Conservation (phyloP, 257 asterid species). For the Ophiorrhiza pumila region DNA sequence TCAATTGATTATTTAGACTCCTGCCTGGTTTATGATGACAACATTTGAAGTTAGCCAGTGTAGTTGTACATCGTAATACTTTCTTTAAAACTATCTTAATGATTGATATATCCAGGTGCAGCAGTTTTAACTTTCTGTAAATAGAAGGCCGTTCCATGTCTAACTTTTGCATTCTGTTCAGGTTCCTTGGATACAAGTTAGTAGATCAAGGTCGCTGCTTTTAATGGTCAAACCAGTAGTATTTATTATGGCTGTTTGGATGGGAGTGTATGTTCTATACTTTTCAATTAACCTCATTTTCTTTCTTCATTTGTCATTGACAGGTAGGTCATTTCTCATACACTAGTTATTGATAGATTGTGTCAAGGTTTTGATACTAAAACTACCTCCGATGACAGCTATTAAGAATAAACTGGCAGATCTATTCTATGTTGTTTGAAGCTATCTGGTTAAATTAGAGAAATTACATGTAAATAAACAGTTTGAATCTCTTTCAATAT, state of each 20-base stretch:
- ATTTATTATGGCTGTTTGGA: conserved; percentile 71
- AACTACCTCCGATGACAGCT: neutral
- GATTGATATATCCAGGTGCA: neutral
- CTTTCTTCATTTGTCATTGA: neutral
- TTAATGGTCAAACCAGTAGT: conserved; percentile 74
- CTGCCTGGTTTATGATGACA: neutral
- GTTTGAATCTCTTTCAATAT: neutral
- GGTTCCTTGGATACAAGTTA: conserved; percentile 99
- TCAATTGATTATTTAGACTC: neutral
- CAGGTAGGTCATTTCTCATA: neutral
- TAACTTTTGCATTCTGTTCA: conserved; percentile 26
- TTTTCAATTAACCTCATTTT: neutral
- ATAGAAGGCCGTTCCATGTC: conserved; percentile 1
- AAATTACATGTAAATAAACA: neutral
- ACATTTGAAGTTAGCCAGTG: neutral
- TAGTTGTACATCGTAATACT: neutral
- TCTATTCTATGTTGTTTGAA: neutral
- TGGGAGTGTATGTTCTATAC: conserved; percentile 71
- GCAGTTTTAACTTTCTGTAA: neutral
- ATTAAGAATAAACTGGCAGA: neutral
- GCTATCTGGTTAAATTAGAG: neutral
- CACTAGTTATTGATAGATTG: neutral
- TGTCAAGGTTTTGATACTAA: neutral
- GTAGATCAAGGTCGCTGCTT: conserved; percentile 82
- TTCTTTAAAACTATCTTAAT: neutral